Conservation (phyloP, 2,329 filamentous ascomycete genomes). For the Alternaria conjuncta region DNA sequence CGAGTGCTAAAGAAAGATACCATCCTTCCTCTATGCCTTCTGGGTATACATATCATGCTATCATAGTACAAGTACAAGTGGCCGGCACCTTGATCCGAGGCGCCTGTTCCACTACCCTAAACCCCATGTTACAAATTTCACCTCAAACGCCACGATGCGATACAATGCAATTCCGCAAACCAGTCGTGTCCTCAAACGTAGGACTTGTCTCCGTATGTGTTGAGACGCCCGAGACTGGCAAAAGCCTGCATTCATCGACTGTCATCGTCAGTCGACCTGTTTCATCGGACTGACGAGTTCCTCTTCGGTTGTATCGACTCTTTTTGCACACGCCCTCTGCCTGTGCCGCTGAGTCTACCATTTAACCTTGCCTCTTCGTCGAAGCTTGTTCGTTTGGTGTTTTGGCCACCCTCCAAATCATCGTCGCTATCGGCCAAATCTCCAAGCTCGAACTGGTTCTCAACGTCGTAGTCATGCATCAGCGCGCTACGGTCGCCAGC, state of each 20-base stretch:
- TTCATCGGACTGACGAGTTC: constrained; percentile 26
- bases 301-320: constrained; percentile 35
- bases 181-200: constrained; percentile 1
- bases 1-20: constrained; percentile 7
- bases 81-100: constrained; percentile 7
- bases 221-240: background rate
- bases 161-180: constrained; percentile 1
- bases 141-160: constrained; percentile 21
- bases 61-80: constrained; percentile 23
- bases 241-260: background rate
- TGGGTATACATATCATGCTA: constrained; percentile 20
- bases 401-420: constrained; percentile 40
- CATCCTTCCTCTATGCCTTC: constrained; percentile 3
- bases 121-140: constrained; percentile 6
- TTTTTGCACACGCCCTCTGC: constrained; percentile 38
- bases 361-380: constrained; percentile 20
- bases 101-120: constrained; percentile 1
- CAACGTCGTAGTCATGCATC: constrained; percentile 88
- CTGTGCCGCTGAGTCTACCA: constrained; percentile 32
- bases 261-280: background rate
- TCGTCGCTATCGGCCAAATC: constrained; percentile 71
- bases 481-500: constrained; percentile 76
- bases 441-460: constrained; percentile 73
- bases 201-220: background rate
- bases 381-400: constrained; percentile 17